A percentile compares a stretch with the other conserved stretches of the same genome.
Conservation (phyloP, 441 rosid species). For the Brassica balearica region DNA sequence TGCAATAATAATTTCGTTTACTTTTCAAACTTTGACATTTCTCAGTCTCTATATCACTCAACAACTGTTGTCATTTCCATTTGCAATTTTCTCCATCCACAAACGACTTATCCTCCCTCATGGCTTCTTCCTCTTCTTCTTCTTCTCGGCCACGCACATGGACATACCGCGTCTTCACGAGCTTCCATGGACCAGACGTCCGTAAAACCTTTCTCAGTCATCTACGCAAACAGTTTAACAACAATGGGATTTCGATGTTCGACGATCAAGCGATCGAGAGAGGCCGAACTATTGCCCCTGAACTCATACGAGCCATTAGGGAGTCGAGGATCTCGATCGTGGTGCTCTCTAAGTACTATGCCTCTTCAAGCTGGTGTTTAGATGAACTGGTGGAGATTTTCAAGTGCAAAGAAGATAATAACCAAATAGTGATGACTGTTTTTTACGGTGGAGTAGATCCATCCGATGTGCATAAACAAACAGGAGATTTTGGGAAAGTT, state of each 20-base stretch:
- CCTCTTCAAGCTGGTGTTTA: not conserved
- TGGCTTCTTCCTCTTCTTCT: not conserved
- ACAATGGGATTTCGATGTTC: not conserved
- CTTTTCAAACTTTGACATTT: not conserved
- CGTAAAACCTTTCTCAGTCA: not conserved
- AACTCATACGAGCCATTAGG: not conserved
- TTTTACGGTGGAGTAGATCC: not conserved
- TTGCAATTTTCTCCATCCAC: not conserved
- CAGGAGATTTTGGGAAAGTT: not conserved
- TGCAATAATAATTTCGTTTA: not conserved
- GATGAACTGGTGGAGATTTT: constrained; percentile 1
- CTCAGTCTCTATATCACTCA: not conserved
- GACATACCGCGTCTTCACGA: not conserved
- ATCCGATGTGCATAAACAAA: not conserved
- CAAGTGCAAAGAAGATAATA: not conserved
- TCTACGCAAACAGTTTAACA: not conserved
- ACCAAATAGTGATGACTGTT: not conserved
- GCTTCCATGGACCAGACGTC: not conserved
- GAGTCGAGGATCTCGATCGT: not conserved
- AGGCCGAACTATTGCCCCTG: not conserved
- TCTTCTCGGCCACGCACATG: not conserved
- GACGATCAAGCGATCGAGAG: not conserved
- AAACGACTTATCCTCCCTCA: not conserved
- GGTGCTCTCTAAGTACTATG: not conserved
- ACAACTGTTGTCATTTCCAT: not conserved